Evolutionary conservation across 148 eudicot species (phyloP), one percentile per base, ranked within the genome.

Genomic region (Cornus suecica): DNA sequence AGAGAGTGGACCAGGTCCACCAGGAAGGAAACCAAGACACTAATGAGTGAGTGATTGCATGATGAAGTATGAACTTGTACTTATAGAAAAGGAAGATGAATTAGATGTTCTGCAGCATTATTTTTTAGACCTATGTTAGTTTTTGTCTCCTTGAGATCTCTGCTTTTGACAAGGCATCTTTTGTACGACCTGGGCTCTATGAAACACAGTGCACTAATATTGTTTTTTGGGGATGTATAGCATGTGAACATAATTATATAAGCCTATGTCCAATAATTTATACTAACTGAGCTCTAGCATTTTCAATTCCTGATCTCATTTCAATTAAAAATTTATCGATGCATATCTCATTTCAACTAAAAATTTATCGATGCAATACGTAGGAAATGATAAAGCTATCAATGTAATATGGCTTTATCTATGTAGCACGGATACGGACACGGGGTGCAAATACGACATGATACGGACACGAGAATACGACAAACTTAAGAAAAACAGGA

Each of bases 121-220:
- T 41, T 69, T 24, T n/a, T 16, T 37, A 22, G 25, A 45, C 10
- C 26, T 2, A 22, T 58, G 24, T 58, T 37, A 5, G 24, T 18
- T 58, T 58, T 25, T 7, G 15, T 20, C 16, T 56, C n/a, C 25
- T 22, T 30, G 32, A 52, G n/a, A 3, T 28, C 3, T 14, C 8
- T 61, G 24, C 32, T 26, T 8, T 63, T 73, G 32, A 41, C 41
- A 14, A 34, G 23, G 25, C 8, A 62, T n/a, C n/a, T 34, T 73
- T 58, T n/a, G 10, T 10, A 22, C 42, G n/a, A 37, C 9, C 9
- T n/a, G 2, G 18, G 18, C 14, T 29, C 34, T 25, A 25, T 37
- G 58, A 64, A 74, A 20, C 32, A 63, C 3, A 63, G 41, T 56
- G 76, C 60, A 20, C 68, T 2, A 73, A 34, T 34, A 61, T 72